Conservation (phyloP, 208 protist genomes). For the Trypanosoma cruzi region DNA sequence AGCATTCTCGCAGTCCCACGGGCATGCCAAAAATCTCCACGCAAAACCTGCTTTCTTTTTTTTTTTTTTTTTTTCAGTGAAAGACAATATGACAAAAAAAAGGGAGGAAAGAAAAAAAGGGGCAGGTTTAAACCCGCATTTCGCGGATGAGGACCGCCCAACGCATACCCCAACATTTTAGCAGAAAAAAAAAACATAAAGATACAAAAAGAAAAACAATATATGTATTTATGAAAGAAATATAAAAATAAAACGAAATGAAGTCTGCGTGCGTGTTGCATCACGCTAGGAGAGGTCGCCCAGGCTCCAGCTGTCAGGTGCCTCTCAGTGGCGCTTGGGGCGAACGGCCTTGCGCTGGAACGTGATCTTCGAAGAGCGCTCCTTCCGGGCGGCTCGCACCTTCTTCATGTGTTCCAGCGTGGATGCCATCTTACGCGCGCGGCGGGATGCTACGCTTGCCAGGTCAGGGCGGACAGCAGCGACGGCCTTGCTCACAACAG, state of each 20-base stretch:
- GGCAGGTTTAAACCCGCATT: no score
- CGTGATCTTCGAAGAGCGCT: conserved; percentile 65
- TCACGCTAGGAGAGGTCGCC: background rate
- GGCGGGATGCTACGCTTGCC: conserved; percentile 76
- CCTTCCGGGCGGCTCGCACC: conserved; percentile 78
- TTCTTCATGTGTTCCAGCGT: conserved; percentile 62
- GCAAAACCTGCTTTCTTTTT: no score
- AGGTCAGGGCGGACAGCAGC: conserved; percentile 83
- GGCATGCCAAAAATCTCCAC: background rate
- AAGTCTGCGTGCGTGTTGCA: conserved; percentile 4
- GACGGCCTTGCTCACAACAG: conserved; percentile 65
- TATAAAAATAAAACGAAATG: no score
- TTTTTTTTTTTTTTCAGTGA: no score
- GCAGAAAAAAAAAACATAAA: no score
- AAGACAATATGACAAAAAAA: no score
- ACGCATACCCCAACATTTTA: no score
- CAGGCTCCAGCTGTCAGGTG: background rate
- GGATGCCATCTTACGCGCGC: conserved; percentile 71
- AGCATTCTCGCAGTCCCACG: background rate
- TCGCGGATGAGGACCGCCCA: no score
- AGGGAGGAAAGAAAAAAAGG: no score
- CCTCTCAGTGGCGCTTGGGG: conserved; percentile 56
- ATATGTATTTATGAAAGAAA: no score
- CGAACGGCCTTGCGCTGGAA: conserved; percentile 81
- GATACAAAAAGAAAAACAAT: no score